Conservation (phyloP, 495 filamentous ascomycete genomes). For the Tuber brumale region DNA sequence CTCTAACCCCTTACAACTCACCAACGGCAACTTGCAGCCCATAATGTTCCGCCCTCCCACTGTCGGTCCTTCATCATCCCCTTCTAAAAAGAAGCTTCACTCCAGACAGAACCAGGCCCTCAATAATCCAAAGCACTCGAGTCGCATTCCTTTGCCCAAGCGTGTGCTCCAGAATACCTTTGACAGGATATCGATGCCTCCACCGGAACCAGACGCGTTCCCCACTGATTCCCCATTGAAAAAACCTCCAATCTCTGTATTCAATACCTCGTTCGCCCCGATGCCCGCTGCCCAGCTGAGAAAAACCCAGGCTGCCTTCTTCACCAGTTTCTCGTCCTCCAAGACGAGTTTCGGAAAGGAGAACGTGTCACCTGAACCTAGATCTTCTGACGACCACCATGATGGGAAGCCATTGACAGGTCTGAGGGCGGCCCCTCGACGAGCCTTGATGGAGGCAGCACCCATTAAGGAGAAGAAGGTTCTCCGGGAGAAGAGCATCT, state of each 20-base stretch:
- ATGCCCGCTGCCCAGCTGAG: slow-evolving; percentile 38
- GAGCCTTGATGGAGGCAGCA: slow-evolving; percentile 64
- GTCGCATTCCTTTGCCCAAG: slow-evolving; percentile 37
- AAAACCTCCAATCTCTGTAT: slow-evolving; percentile 58
- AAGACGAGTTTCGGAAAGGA: slow-evolving; percentile 57
- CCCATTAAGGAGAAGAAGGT: slow-evolving; percentile 64
- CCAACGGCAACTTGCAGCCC: slow-evolving; percentile 37
- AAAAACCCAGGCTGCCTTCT: slow-evolving; percentile 58
- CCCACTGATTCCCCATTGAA: slow-evolving; percentile 83
- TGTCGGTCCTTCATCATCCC: slow-evolving; percentile 45
- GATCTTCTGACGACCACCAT: slow-evolving; percentile 43
- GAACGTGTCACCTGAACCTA: slow-evolving; percentile 50
- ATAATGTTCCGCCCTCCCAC: slow-evolving; percentile 43
- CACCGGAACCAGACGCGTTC: slow-evolving; percentile 57
- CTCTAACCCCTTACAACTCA: slow-evolving; percentile 40
- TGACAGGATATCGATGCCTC: slow-evolving; percentile 62
- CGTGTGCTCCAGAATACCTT: slow-evolving; percentile 46
- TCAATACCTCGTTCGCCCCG: slow-evolving; percentile 47
- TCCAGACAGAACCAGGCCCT: slow-evolving; percentile 37
- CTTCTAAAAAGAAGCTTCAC: slow-evolving; percentile 39
- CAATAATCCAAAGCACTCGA: slow-evolving; percentile 26
- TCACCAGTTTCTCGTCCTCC: slow-evolving; percentile 55
- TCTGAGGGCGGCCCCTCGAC: slow-evolving; percentile 50
- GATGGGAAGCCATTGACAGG: slow-evolving; percentile 47
- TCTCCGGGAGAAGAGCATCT: slow-evolving; percentile 33